Evolutionary conservation across 2,329 filamentous ascomycete genomes (phyloP).

Genomic region (Nothopassalora personata): DNA sequence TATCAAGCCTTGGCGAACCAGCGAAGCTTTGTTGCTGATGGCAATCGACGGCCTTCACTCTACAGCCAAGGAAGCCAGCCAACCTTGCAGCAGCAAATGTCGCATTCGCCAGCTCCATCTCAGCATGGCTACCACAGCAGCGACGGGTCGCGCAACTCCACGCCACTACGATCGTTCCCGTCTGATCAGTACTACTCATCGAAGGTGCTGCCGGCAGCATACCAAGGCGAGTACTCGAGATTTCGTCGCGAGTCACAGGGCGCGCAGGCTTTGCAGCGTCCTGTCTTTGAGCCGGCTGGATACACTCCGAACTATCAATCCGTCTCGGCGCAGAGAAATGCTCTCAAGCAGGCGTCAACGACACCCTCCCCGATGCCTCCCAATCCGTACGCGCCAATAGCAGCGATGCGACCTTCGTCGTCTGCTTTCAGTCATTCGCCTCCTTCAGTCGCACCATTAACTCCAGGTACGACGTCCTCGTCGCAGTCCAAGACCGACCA

Average conservation of each 20-base stretch:
- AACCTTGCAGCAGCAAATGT: background rate
- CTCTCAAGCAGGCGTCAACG: slow-evolving; percentile 19
- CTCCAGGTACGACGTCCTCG: slow-evolving; percentile 32
- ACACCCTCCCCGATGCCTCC: slow-evolving; percentile 14
- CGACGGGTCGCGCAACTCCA: slow-evolving; percentile 18
- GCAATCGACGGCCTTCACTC: slow-evolving; percentile 13
- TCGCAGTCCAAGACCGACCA: slow-evolving; percentile 18
- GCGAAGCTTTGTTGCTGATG: slow-evolving; percentile 25
- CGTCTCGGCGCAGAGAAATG: slow-evolving; percentile 22
- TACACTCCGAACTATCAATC: slow-evolving; percentile 26
- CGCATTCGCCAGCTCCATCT: slow-evolving; percentile 2
- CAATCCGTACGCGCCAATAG: slow-evolving; percentile 21
- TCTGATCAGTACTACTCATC: slow-evolving; percentile 35
- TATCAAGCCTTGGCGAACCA: slow-evolving; percentile 29
- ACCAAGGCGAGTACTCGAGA: slow-evolving; percentile 33
- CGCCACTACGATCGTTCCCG: slow-evolving; percentile 31
- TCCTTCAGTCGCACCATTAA: slow-evolving; percentile 28
- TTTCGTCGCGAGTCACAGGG: slow-evolving; percentile 32
- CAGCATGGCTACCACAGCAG: slow-evolving; percentile 25
- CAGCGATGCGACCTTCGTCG: slow-evolving; percentile 21
- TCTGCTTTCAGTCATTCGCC: slow-evolving; percentile 28
- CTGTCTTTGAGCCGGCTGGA: slow-evolving; percentile 21
- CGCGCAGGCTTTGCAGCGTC: slow-evolving; percentile 26
- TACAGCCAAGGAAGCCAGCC: slow-evolving; percentile 8
- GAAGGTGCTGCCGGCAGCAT: slow-evolving; percentile 32